Conservation (phyloP, 805 yeast genomes). For the Metschnikowia shivogae region DNA sequence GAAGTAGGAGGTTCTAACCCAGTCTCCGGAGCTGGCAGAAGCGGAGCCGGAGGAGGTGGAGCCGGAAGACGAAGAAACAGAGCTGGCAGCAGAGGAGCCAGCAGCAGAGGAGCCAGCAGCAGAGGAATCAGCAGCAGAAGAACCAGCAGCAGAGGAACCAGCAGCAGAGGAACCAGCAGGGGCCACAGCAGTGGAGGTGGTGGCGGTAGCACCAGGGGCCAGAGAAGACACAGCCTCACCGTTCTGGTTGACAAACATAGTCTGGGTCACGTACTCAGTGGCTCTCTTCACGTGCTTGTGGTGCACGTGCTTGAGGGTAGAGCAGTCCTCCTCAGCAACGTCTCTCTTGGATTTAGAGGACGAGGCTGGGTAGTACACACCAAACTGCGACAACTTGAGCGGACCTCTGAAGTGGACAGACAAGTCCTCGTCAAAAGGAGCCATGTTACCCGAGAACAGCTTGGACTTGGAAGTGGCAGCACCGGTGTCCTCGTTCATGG, state of each 20-base stretch:
- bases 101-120: conserved; percentile 22
- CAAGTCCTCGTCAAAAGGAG: conserved; percentile 83
- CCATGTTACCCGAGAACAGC: conserved; percentile 64
- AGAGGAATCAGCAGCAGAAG: conserved; percentile 14
- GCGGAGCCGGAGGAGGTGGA: conserved; percentile 32
- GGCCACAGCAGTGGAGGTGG: conserved; percentile 3
- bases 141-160: conserved; percentile 8
- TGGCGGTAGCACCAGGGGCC: conserved; percentile 6
- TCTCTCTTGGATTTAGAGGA: conserved; percentile 42
- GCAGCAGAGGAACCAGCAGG: conserved; percentile 2
- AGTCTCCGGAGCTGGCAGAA: conserved; percentile 27
- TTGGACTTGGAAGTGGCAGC: conserved; percentile 56
- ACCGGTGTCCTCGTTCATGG: conserved; percentile 71
- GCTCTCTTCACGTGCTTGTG: conserved; percentile 55
- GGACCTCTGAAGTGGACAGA: conserved; percentile 93
- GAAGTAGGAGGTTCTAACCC: conserved; percentile 71
- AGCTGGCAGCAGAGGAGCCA: conserved; percentile 29
- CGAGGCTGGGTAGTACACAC: conserved; percentile 76
- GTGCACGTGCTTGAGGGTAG: conserved; percentile 40
- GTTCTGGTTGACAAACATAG: conserved; percentile 62
- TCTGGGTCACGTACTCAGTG: conserved; percentile 69
- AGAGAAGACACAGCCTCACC: conserved; percentile 40
- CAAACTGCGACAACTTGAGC: conserved; percentile 72
- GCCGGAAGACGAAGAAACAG: conserved; percentile 30
- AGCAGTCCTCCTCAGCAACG: conserved; percentile 40